These are phyloP conservation scores for Cucurbita argyrosperma DNA, from an alignment of 306 rosid genomes.

Conservation along the genomic window DNA sequence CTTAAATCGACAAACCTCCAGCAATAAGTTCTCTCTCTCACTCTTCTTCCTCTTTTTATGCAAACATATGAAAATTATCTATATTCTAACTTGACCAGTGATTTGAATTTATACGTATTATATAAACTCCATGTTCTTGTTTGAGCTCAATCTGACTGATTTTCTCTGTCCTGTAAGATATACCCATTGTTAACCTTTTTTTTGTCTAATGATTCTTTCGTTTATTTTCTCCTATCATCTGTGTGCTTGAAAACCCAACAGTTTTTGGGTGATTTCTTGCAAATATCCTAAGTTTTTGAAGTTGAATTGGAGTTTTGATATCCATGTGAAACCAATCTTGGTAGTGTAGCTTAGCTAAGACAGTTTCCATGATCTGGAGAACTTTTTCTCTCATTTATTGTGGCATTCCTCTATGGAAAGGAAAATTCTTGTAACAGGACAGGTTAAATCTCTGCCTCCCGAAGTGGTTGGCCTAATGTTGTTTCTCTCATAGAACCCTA, in stretches of 20 bases:
- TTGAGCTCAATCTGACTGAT: neutral
- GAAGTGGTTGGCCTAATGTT: too few species aligned
- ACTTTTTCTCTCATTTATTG: neutral
- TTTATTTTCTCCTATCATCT: neutral
- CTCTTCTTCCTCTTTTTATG: neutral
- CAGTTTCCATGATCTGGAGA: neutral
- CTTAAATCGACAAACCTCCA: neutral
- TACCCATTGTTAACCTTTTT: neutral
- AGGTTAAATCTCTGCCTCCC: neutral
- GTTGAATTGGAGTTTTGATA: neutral
- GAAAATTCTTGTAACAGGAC: neutral
- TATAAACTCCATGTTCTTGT: neutral
- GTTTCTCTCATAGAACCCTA: too few species aligned
- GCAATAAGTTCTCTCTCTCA: neutral
- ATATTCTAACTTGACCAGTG: neutral
- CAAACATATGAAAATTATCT: neutral
- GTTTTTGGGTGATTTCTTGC: neutral
- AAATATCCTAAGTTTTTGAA: neutral
- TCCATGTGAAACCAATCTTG: neutral
- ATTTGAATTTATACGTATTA: neutral
- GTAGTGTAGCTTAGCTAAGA: neutral
- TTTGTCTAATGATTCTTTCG: neutral
- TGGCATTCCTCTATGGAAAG: neutral
- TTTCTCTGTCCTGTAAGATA: neutral
- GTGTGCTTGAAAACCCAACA: neutral